A percentile compares a stretch with the other conserved stretches of the same genome.
Evolutionary conservation across 2,329 filamentous ascomycete genomes (phyloP).

Genomic region (Neospermospora avenae): DNA sequence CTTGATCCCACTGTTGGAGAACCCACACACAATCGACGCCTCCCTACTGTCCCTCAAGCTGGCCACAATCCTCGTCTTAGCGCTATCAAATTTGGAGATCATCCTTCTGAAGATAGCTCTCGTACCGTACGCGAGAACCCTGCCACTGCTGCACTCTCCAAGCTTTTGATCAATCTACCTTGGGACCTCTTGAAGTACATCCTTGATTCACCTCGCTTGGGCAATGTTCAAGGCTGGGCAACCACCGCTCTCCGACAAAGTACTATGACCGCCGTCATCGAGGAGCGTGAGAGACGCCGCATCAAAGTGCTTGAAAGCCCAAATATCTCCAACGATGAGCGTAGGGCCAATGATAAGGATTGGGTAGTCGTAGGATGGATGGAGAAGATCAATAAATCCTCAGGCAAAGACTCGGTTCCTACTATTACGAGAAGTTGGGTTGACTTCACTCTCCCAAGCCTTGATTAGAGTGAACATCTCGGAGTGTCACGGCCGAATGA

Average conservation of each 20-base stretch:
- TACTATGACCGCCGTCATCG: slow-evolving; percentile 48
- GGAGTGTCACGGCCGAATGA: slow-evolving; percentile 3
- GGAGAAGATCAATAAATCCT: slow-evolving; percentile 30
- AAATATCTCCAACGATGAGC: slow-evolving; percentile 29
- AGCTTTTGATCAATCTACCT: slow-evolving; percentile 66
- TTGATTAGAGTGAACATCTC: slow-evolving; percentile 1
- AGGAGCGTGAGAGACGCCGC: slow-evolving; percentile 57
- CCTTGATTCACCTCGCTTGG: slow-evolving; percentile 58
- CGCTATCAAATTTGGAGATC: slow-evolving; percentile 69
- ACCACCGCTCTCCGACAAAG: slow-evolving; percentile 45
- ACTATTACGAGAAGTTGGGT: slow-evolving; percentile 29
- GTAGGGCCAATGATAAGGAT: slow-evolving; percentile 25
- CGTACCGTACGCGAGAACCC: slow-evolving; percentile 33
- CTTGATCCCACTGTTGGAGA: slow-evolving; percentile 50
- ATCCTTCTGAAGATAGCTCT: slow-evolving; percentile 39
- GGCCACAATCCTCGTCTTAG: slow-evolving; percentile 51
- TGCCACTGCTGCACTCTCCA: slow-evolving; percentile 52
- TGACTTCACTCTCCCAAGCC: slow-evolving; percentile 21
- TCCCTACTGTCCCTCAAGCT: slow-evolving; percentile 38
- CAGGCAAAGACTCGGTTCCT: slow-evolving; percentile 25
- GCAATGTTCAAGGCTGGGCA: slow-evolving; percentile 49
- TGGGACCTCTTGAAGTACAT: slow-evolving; percentile 63
- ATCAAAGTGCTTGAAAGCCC: slow-evolving; percentile 23
- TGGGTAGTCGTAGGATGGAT: slow-evolving; percentile 36
- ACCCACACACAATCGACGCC: slow-evolving; percentile 44